Evolutionary conservation across 2,329 filamentous ascomycete genomes (phyloP).

Genomic region (Neospermospora avenae): DNA sequence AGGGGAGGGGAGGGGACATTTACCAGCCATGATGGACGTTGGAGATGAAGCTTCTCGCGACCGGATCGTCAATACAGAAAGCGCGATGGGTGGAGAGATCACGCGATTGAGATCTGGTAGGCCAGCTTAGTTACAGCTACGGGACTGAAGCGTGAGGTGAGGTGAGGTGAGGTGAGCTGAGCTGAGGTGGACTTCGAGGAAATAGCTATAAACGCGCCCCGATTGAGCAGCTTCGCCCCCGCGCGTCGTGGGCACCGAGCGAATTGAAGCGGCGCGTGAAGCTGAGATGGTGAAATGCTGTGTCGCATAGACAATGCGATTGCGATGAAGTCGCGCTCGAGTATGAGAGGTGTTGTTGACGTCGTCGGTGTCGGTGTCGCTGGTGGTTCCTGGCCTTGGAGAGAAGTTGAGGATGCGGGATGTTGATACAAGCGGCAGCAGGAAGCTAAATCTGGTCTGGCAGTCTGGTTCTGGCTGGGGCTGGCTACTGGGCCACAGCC

Average conservation of each 20-base stretch:
- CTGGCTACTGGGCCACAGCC: not conserved
- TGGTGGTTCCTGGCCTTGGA: constrained; percentile 4
- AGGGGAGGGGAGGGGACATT: constrained; percentile 38
- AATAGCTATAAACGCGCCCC: constrained; percentile 10
- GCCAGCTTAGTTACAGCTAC: constrained; percentile 26
- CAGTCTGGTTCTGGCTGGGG: too few species aligned
- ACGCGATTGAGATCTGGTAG: constrained; percentile 21
- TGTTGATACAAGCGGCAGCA: constrained; percentile 9
- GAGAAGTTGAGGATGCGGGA: constrained; percentile 7
- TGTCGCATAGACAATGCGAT: constrained; percentile 12
- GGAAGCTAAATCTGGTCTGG: not conserved
- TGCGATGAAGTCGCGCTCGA: not conserved
- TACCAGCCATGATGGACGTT: constrained; percentile 53
- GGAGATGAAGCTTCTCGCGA: too few species aligned
- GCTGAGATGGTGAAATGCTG: not conserved
- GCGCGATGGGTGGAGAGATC: not conserved
- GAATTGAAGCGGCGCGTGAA: not conserved
- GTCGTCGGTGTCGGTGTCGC: too few species aligned
- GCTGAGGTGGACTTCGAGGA: constrained; percentile 20
- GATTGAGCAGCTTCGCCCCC: constrained; percentile 1
- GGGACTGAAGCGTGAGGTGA: too few species aligned
- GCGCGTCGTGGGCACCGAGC: constrained; percentile 9
- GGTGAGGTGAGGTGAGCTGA: too few species aligned
- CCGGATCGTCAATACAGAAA: too few species aligned
- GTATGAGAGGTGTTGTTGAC: constrained; percentile 3